phyloP scores from a whole-genome alignment of 768 basidiomycete genomes.

The Sistotremastrum niveocremeum region DNA sequence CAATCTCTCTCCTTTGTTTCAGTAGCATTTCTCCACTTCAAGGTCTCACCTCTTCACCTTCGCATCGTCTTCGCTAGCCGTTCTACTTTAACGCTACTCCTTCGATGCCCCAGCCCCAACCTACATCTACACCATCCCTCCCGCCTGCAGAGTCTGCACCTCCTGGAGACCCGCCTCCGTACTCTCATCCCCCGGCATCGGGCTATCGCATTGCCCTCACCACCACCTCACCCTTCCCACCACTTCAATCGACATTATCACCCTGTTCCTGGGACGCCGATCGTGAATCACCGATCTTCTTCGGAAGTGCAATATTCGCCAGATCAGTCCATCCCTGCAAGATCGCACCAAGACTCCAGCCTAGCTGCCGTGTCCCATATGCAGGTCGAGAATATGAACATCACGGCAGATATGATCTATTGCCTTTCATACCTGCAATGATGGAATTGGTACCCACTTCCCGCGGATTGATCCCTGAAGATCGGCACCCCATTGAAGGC shows the following conservation, averaged over 20 bases:
- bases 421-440: constrained; percentile 48
- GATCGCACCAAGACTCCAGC: constrained; percentile 47
- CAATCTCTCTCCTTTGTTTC: too few species aligned
- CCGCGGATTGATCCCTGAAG: constrained; percentile 43
- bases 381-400: constrained; percentile 50
- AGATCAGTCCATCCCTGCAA: constrained; percentile 74
- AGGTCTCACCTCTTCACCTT: too few species aligned
- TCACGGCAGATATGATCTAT: constrained; percentile 55
- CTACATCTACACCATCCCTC: too few species aligned
- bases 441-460: constrained; percentile 68
- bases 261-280: constrained; percentile 47
- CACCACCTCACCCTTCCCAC: constrained; percentile 32
- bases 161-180: too few species aligned
- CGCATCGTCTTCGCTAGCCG: too few species aligned
- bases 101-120: too few species aligned
- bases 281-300: constrained; percentile 43
- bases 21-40: too few species aligned
- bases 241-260: constrained; percentile 24
- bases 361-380: constrained; percentile 42
- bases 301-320: constrained; percentile 60
- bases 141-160: too few species aligned
- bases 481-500: constrained; percentile 50
- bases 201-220: constrained; percentile 52
- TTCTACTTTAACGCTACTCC: too few species aligned
- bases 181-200: constrained; percentile 33